Conservation (phyloP, 192 early-diverging fungal genomes). For the Cladochytrium replicatum region DNA sequence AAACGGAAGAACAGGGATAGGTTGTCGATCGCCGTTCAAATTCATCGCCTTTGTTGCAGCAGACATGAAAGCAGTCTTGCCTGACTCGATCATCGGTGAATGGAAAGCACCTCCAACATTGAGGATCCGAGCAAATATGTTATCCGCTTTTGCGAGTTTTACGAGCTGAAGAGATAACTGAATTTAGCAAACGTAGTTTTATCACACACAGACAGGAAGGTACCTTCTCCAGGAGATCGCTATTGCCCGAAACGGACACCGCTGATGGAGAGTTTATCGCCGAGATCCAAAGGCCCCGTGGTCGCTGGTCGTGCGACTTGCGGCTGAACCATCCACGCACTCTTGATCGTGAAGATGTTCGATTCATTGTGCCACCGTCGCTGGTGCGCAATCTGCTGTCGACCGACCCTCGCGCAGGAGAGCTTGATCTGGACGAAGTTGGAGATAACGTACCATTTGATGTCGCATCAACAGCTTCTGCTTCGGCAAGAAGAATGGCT, state of each 20-base stretch:
- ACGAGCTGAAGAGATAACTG: no score
- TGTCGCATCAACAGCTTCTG: no score
- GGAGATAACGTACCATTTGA: no score
- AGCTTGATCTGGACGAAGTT: no score
- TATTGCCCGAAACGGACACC: slow-evolving; percentile 17
- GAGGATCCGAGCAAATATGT: slow-evolving; percentile 15
- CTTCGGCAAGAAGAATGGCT: neutral
- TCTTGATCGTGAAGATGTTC: no score
- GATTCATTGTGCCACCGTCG: no score
- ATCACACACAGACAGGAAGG: no score
- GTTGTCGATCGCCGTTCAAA: no score
- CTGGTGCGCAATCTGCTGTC: no score
- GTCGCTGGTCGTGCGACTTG: slow-evolving; percentile 4
- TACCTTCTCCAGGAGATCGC: slow-evolving; percentile 11
- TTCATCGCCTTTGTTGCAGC: neutral
- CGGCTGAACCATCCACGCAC: no score
- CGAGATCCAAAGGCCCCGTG: slow-evolving; percentile 13
- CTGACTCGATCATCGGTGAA: slow-evolving; percentile 15
- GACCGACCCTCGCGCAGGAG: no score
- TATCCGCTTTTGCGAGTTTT: slow-evolving; percentile 4
- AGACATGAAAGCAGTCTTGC: slow-evolving; percentile 6
- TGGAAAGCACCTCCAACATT: slow-evolving; percentile 23
- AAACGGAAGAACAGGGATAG: neutral
- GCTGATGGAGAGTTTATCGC: slow-evolving; percentile 20
- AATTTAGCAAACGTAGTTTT: no score